Percentiles rank a stretch among this genome's conserved stretches.
Conservation (phyloP, 148 eudicot species). For the Polygonum maritimum region DNA sequence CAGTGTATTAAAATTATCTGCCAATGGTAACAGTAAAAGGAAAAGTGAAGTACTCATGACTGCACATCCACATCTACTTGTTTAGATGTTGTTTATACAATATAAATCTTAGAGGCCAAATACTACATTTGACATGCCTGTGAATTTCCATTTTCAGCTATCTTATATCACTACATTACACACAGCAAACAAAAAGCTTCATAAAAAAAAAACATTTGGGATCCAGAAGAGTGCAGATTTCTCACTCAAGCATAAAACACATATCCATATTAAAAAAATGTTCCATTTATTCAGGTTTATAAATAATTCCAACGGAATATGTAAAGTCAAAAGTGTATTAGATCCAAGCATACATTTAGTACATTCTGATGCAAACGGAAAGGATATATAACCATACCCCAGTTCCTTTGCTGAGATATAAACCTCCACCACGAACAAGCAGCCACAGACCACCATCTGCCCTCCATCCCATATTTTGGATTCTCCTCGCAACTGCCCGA, state of each 20-base stretch:
- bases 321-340: neutral
- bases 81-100: neutral
- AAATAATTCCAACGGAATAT: neutral
- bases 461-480: constrained; percentile 99
- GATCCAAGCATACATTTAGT: neutral
- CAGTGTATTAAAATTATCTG: neutral
- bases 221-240: neutral
- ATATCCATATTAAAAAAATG: neutral
- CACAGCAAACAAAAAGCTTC: neutral
- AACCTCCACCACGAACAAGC: constrained; percentile 98
- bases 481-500: constrained; percentile 86
- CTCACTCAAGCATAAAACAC: neutral
- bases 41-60: neutral
- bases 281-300: neutral
- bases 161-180: neutral
- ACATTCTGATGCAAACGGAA: constrained; percentile 1
- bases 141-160: neutral
- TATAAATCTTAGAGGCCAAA: neutral
- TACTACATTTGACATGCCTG: neutral
- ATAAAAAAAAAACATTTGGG: neutral
- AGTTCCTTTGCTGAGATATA: constrained; percentile 90
- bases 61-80: neutral
- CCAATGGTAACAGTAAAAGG: neutral
- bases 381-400: constrained; percentile 52
- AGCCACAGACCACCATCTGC: constrained; percentile 99